These are phyloP conservation scores for Apiotrichum montevideense DNA, from an alignment of 1,284 basidiomycete species.

Conservation along the genomic window DNA sequence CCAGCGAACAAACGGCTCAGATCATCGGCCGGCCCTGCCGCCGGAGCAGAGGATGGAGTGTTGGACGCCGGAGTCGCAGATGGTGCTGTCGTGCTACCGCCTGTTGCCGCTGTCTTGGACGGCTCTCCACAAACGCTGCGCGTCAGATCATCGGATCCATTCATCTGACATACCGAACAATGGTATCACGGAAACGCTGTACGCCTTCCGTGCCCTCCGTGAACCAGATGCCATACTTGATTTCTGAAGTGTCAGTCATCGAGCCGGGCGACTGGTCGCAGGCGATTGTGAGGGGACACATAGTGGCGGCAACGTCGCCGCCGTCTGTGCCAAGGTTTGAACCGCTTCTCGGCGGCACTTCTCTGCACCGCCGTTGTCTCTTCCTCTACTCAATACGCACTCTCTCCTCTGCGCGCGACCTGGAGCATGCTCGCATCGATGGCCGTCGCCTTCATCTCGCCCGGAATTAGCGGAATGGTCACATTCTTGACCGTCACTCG, in stretches of 20 bases:
- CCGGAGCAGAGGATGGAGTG: neutral
- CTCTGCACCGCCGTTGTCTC: too few relatives aligned
- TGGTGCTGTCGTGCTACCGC: neutral
- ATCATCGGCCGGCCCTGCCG: constrained; percentile 17
- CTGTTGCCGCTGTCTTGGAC: constrained; percentile 6
- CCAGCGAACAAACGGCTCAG: constrained; percentile 38
- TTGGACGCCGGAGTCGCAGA: neutral
- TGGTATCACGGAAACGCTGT: constrained; percentile 24
- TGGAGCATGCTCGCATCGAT: constrained; percentile 35
- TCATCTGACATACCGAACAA: constrained; percentile 23
- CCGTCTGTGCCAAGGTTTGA: too few relatives aligned
- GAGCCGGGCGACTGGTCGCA: too few relatives aligned
- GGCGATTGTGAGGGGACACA: too few relatives aligned
- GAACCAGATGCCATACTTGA: constrained; percentile 35
- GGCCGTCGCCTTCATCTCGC: constrained; percentile 38
- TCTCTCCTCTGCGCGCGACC: constrained; percentile 37
- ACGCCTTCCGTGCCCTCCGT: constrained; percentile 28
- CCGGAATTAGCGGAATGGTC: constrained; percentile 32
- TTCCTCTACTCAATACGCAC: constrained; percentile 20
- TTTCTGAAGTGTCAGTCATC: constrained; percentile 8
- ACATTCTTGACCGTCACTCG: constrained; percentile 36
- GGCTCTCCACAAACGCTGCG: constrained; percentile 38
- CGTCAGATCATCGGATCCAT: neutral
- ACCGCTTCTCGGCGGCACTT: too few relatives aligned
- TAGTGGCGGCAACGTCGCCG: too few relatives aligned